These are phyloP conservation scores for Aphanomyces astaci DNA, from an alignment of 352 stramenopile genomes.

Conservation along the genomic window DNA sequence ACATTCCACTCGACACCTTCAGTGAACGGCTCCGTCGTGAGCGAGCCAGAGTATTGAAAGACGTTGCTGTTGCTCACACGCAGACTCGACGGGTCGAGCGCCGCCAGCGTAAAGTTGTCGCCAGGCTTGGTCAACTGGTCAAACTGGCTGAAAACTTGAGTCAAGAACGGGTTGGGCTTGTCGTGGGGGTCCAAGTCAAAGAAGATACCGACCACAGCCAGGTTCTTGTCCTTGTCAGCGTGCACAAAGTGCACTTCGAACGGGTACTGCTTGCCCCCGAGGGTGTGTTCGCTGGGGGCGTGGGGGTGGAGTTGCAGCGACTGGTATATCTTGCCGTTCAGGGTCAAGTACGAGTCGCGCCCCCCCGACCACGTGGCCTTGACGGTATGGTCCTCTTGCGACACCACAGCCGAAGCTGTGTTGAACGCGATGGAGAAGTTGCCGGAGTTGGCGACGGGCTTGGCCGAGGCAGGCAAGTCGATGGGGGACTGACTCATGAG, in stretches of 20 bases:
- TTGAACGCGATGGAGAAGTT: not conserved
- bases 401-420: not conserved
- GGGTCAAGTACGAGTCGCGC: not conserved
- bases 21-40: too few species aligned
- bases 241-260: conserved; percentile 42
- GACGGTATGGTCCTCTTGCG: not conserved
- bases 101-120: too few species aligned
- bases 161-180: too few species aligned
- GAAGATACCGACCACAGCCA: conserved; percentile 52
- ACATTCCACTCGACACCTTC: too few species aligned
- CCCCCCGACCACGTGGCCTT: not conserved
- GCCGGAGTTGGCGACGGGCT: not conserved
- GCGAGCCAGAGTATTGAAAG: too few species aligned
- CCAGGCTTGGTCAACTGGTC: too few species aligned
- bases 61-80: too few species aligned
- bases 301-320: conserved; percentile 37
- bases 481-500: conserved; percentile 16
- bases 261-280: conserved; percentile 29
- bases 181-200: too few species aligned
- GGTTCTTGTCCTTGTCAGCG: conserved; percentile 28
- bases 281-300: conserved; percentile 36
- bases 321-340: conserved; percentile 25
- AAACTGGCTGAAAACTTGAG: too few species aligned
- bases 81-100: too few species aligned
- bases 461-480: not conserved